Conservation (phyloP, 495 filamentous ascomycete species). For the Aspergillus ostianus region DNA sequence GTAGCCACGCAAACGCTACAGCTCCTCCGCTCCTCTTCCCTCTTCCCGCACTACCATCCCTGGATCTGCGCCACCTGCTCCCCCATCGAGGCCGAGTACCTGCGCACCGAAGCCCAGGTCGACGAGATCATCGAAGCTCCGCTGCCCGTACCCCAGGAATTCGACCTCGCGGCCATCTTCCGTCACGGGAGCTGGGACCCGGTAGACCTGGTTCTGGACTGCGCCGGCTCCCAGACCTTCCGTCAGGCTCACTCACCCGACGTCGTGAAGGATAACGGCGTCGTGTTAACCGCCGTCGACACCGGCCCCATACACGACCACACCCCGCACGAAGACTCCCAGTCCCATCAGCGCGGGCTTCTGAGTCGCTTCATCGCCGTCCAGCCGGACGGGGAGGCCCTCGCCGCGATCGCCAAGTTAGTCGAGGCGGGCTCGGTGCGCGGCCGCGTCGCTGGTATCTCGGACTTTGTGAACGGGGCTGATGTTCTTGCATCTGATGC, state of each 20-base stretch:
- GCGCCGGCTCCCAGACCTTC: constrained; percentile 33
- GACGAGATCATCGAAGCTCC: constrained; percentile 34
- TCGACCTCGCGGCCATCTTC: constrained; percentile 34
- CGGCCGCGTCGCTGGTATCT: constrained; percentile 30
- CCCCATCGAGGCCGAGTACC: constrained; percentile 22
- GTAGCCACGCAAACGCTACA: constrained; percentile 38
- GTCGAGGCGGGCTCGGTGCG: constrained; percentile 34
- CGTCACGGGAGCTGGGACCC: constrained; percentile 30
- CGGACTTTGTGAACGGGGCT: constrained; percentile 32
- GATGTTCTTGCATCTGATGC: constrained; percentile 30
- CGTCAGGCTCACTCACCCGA: constrained; percentile 30
- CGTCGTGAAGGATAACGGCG: constrained; percentile 36
- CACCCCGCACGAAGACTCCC: constrained; percentile 2
- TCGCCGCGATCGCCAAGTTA: constrained; percentile 32
- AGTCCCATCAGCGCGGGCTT: constrained; percentile 25
- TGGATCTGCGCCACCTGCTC: constrained; percentile 44
- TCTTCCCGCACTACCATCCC: constrained; percentile 34
- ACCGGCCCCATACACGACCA: constrained; percentile 22
- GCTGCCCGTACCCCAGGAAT: constrained; percentile 20
- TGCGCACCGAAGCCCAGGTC: constrained; percentile 26
- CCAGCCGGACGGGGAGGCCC: constrained; percentile 33
- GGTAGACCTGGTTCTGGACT: constrained; percentile 44
- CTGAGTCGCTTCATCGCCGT: constrained; percentile 39
- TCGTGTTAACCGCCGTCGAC: constrained; percentile 40
- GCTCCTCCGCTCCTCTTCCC: constrained; percentile 31